A percentile compares a stretch with the other conserved stretches of the same genome.
Conservation (phyloP, 2,329 filamentous ascomycete species). For the Exserohilum rostratum region DNA sequence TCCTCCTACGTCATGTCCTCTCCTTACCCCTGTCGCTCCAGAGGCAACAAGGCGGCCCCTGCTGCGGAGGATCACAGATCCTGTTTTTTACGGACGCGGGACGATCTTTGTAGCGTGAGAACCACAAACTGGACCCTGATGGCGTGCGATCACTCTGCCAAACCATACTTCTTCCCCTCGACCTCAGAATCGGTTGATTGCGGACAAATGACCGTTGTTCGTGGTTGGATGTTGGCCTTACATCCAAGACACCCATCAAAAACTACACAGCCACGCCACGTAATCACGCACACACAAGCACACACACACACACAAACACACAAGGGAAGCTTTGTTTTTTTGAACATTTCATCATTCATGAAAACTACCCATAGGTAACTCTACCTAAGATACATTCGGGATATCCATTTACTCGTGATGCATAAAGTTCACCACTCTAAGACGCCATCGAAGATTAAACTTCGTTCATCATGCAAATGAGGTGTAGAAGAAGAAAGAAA, state of each 20-base stretch:
- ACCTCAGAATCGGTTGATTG: too few species aligned
- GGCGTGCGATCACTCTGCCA: background rate
- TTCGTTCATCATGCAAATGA: conserved; percentile 42
- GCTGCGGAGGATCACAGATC: conserved; percentile 17
- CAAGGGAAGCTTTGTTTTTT: conserved; percentile 16
- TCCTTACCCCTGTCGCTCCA: conserved; percentile 20
- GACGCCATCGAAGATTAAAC: conserved; percentile 41
- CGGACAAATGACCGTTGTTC: too few species aligned
- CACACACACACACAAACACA: too few species aligned
- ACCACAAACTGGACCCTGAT: conserved; percentile 12
- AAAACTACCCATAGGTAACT: conserved; percentile 35
- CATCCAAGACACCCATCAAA: too few species aligned
- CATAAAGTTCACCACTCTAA: conserved; percentile 42
- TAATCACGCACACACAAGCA: background rate
- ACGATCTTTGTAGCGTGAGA: conserved; percentile 21
- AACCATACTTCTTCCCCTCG: background rate
- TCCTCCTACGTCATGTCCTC: conserved; percentile 26
- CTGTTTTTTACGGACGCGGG: conserved; percentile 25
- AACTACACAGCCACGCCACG: too few species aligned
- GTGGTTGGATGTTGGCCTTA: too few species aligned
- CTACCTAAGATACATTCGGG: conserved; percentile 44
- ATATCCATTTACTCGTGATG: conserved; percentile 46
- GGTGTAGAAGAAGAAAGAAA: conserved; percentile 37
- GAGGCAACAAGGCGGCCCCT: conserved; percentile 14
- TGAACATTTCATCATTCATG: conserved; percentile 41